Base-by-base conservation (phyloP, 2,329 filamentous ascomycete species). In the Colletotrichum sp. region DNA sequence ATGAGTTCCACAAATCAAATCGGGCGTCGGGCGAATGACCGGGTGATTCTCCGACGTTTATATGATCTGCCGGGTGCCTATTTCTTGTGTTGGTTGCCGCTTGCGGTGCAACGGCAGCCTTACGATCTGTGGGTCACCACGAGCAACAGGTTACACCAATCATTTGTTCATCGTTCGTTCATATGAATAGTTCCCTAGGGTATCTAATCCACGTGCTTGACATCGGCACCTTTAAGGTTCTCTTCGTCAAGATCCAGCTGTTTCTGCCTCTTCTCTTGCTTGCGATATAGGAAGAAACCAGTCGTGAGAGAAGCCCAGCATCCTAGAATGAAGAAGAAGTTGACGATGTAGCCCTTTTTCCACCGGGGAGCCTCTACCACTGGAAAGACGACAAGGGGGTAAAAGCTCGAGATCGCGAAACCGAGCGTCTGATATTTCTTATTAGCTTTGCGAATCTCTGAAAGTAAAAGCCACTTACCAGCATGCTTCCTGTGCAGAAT, bases 271-370 rank as follows among this genome's bases (percentile, higher is more conserved):
- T 72, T 78, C 63, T 78, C 72, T 28, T 74, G 61, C 28, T 63
- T 67, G 9, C 26, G 34, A 24, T 77, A 38, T 10, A 78, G 13
- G 26, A 67, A 77, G 52, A 72, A 77, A 0, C 77, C 77, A 5
- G 71, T n/a, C 5, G 74, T 55, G 7, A 78, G 43, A 3, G 71
- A 65, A 13, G 48, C 52, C 74, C 76, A 77, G 21, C 74, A 77
- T 5, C 74, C 76, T 28, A 71, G 7, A 14, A 78, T 70, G 48
- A 78, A 78, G 43, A 78, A 76, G 30, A 77, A 71, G 38, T 79
- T 79, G 13, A 79, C 78, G 5, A 76, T 79, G 28, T 77, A 79
- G 4, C 78, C 78, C 52, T 78, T 79, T 55, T 76, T 77, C 78
- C 78, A 79, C 4, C 69, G 69, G 1, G 78, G 78, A 7, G 76